phyloP scores from a whole-genome alignment of 2,329 filamentous ascomycete genomes.

The Cadophora sp. region DNA sequence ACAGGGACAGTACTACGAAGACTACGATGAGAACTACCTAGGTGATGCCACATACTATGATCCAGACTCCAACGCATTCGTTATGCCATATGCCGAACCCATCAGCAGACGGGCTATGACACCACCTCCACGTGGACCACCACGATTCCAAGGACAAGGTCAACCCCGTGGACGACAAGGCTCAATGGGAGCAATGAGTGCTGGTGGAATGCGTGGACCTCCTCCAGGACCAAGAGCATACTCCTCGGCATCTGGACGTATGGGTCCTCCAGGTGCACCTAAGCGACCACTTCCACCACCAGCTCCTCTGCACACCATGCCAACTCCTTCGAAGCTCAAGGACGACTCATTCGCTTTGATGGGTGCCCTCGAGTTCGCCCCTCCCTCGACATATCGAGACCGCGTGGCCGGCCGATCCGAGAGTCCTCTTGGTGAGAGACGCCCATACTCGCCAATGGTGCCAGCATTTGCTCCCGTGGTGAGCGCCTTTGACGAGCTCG shows the following conservation, averaged over 20 bases:
- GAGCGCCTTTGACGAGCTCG: constrained; percentile 86
- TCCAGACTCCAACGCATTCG: constrained; percentile 56
- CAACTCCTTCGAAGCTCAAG: constrained; percentile 83
- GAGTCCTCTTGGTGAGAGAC: constrained; percentile 67
- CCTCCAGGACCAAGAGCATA: constrained; percentile 63
- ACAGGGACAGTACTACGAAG: constrained; percentile 70
- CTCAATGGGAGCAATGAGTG: constrained; percentile 54
- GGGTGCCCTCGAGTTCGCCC: constrained; percentile 82
- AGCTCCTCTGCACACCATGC: constrained; percentile 73
- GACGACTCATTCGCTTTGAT: constrained; percentile 79
- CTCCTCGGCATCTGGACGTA: constrained; percentile 63
- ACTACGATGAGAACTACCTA: constrained; percentile 74
- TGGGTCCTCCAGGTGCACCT: constrained; percentile 43
- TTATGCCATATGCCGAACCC: constrained; percentile 85
- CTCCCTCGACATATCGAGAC: constrained; percentile 71
- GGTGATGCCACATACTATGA: constrained; percentile 59
- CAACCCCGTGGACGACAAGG: constrained; percentile 53
- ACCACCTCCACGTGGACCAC: constrained; percentile 71
- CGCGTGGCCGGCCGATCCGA: constrained; percentile 72
- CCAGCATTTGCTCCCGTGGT: constrained; percentile 79
- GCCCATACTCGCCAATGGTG: constrained; percentile 77
- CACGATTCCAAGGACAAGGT: constrained; percentile 44
- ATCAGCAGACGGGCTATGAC: constrained; percentile 94
- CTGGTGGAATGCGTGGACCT: constrained; percentile 34
- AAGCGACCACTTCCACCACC: constrained; percentile 75